These are phyloP conservation scores for Arabidopsis hybrid DNA, from an alignment of 441 rosid species.

Conservation along the genomic window DNA sequence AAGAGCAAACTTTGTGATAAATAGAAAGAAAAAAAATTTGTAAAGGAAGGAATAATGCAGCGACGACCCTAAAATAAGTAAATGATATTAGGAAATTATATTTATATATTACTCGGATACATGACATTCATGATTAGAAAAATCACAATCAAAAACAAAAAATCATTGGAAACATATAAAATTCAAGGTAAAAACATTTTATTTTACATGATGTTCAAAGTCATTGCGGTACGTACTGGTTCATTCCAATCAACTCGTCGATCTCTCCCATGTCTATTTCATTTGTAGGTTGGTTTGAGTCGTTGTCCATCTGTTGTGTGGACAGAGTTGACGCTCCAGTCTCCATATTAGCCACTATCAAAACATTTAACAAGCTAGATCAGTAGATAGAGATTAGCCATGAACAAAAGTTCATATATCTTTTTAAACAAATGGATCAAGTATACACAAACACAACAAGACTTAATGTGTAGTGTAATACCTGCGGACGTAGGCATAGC, in stretches of 20 bases:
- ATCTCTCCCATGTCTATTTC: slow-evolving; percentile 25
- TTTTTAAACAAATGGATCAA: background rate
- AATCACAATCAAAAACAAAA: background rate
- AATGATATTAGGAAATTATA: too few species aligned
- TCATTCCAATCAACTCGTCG: slow-evolving; percentile 4
- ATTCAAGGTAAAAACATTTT: background rate
- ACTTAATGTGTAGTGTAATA: background rate
- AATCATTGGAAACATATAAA: background rate
- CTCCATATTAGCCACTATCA: slow-evolving; percentile 10
- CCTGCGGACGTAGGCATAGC: slow-evolving; percentile 18
- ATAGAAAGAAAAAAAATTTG: too few species aligned
- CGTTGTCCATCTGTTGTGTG: slow-evolving; percentile 6
- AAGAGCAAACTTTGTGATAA: too few species aligned
- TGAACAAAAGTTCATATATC: background rate
- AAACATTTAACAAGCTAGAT: background rate
- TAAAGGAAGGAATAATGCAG: too few species aligned
- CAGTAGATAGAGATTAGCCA: background rate
- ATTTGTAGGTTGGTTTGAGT: background rate
- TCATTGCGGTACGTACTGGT: slow-evolving; percentile 1
- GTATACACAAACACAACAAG: background rate
- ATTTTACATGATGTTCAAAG: slow-evolving; percentile 5
- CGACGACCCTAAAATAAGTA: too few species aligned
- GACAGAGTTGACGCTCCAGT: background rate
- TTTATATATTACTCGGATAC: background rate
- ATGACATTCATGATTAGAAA: background rate